Evolutionary conservation across 1,284 basidiomycete genomes (phyloP).

Genomic region (Fistulinella cinereoalba): DNA sequence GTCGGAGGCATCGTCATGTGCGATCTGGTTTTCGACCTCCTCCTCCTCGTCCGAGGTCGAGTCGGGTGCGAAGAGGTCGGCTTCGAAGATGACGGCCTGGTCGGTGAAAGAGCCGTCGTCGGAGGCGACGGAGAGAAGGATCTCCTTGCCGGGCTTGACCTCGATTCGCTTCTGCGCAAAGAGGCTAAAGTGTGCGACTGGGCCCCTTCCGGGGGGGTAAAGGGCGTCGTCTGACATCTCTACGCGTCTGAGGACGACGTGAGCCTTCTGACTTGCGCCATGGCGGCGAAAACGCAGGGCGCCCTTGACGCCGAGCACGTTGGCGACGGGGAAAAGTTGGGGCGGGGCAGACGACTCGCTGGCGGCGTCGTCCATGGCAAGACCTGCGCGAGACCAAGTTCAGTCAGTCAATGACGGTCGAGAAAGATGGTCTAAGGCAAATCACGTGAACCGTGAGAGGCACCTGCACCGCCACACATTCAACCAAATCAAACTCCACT

Average conservation of each 20-base stretch:
- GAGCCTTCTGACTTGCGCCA: constrained; percentile 56
- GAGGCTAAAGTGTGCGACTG: constrained; percentile 52
- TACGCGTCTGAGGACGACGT: constrained; percentile 57
- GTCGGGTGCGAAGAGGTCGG: constrained; percentile 38
- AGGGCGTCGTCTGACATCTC: constrained; percentile 43
- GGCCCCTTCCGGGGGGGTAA: constrained; percentile 37
- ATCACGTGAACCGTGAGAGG: constrained; percentile 23
- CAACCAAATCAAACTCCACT: too few relatives aligned
- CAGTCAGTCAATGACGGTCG: background rate
- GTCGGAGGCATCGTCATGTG: constrained; percentile 37
- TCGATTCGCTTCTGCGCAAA: constrained; percentile 65
- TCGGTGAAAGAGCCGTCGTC: constrained; percentile 52
- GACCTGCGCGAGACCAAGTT: background rate
- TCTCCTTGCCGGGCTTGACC: constrained; percentile 64
- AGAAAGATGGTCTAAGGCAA: background rate
- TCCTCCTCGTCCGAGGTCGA: constrained; percentile 40
- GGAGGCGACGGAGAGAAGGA: constrained; percentile 54
- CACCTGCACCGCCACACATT: background rate
- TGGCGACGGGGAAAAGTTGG: constrained; percentile 34
- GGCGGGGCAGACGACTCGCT: constrained; percentile 23
- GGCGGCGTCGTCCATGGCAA: constrained; percentile 32
- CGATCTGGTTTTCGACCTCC: constrained; percentile 36
- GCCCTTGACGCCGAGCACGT: constrained; percentile 54
- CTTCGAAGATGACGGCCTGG: constrained; percentile 54
- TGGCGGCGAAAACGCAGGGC: constrained; percentile 54